phyloP scores from a whole-genome alignment of 2,329 filamentous ascomycete genomes.

The Lachnellula arida region DNA sequence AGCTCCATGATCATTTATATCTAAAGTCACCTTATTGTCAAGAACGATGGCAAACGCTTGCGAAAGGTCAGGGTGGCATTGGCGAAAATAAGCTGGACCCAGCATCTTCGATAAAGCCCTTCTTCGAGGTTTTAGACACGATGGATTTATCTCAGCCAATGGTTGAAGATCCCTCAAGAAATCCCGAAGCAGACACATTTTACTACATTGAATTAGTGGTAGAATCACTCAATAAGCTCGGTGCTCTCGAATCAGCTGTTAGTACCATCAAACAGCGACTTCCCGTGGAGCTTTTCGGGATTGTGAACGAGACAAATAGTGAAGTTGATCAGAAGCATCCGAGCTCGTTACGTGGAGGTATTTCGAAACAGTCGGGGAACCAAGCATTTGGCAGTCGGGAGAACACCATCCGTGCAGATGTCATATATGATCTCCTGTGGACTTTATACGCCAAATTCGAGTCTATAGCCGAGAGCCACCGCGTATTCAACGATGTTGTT shows the following conservation, averaged over 20 bases:
- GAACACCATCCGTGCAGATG: conserved; percentile 72
- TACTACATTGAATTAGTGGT: conserved; percentile 85
- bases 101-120: conserved; percentile 42
- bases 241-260: conserved; percentile 77
- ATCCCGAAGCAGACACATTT: conserved; percentile 93
- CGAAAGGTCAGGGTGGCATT: conserved; percentile 56
- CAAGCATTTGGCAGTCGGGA: conserved; percentile 63
- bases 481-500: conserved; percentile 89
- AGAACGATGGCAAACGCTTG: conserved; percentile 84
- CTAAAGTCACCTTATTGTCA: conserved; percentile 97
- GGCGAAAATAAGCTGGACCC: conserved; percentile 40
- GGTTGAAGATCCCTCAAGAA: conserved; percentile 84
- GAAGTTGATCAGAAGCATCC: conserved; percentile 92
- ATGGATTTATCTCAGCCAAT: conserved; percentile 59
- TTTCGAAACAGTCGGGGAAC: conserved; percentile 48
- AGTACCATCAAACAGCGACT: conserved; percentile 89
- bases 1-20: conserved; percentile 94
- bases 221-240: conserved; percentile 86
- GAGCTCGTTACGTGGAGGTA: conserved; percentile 60
- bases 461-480: conserved; percentile 91
- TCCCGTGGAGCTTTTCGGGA: conserved; percentile 86
- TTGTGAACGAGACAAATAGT: conserved; percentile 91
- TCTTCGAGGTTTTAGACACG: conserved; percentile 54
- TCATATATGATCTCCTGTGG: conserved; percentile 88
- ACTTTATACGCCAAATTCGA: conserved; percentile 95